Evolutionary conservation across 1,139 yeast species (phyloP), one percentile per base, ranked within the genome.

Genomic region (Protomyces inouyei): DNA sequence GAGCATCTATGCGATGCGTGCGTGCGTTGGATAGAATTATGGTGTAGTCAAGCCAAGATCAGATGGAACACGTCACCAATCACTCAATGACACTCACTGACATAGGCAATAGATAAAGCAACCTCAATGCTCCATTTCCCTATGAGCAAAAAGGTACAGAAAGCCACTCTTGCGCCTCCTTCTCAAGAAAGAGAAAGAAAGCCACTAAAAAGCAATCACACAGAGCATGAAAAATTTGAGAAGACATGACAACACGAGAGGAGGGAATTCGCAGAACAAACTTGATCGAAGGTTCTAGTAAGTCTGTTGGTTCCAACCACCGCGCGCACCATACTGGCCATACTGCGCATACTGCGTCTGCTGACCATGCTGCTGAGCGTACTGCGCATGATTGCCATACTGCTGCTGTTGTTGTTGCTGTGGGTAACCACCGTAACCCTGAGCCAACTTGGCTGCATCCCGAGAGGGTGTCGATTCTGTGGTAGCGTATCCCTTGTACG

Each of bases 401-500:
- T 25, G 53, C 32, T 25, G 35, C 10, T 14, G 25, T 43, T 59
- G 63, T 14, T 40, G 51, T 9, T 53, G 57, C 51, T 37, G 51
- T n/a, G 40, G 53, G 14, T 43, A 48, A 16, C 52, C 45, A 12
- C 54, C 54, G 25, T 54, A 45, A 25, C 40, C 37, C 25, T 57
- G 61, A 10, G 43, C 28, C n/a, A 55, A 1, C 35, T 59, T 59
- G 32, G 53, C 25, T 12, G 53, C 63, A 14, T 59, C 63, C 10
- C 63, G 55, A 9, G 61, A 37, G 12, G 21, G 45, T 6, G 52
- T 43, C 35, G 57, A 52, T 9, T 40, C 63, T 16, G 37, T 55
- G 18, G 45, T 59, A 52, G 53, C 54, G 52, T 59, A 59, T 3
- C 63, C 63, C 45, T 59, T 59, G 63, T 52, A 59, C 16, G 61